Evolutionary conservation across 192 early-diverging fungal species (phyloP).

Genomic region (Chytriomyces sp.): DNA sequence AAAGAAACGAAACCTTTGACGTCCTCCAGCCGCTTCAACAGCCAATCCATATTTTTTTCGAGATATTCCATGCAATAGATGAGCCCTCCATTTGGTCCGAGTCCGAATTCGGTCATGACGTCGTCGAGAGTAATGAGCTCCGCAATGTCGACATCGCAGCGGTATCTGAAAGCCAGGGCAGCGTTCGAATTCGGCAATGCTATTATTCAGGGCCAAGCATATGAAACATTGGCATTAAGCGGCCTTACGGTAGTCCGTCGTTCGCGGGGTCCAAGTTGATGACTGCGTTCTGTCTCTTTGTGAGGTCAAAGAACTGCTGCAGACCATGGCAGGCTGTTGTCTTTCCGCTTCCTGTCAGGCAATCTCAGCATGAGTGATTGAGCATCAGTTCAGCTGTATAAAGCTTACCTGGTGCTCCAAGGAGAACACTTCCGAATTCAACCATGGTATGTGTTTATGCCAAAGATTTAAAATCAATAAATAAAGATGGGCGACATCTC

Average conservation of each 20-base stretch:
- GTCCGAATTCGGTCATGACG: constrained; percentile 53
- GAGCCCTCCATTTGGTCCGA: constrained; percentile 67
- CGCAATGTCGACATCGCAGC: constrained; percentile 54
- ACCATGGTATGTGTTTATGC: neutral
- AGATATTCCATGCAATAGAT: constrained; percentile 71
- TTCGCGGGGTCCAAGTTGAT: constrained; percentile 71
- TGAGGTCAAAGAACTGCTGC: constrained; percentile 52
- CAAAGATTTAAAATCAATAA: neutral
- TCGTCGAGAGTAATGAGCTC: constrained; percentile 63
- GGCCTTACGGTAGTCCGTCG: constrained; percentile 55
- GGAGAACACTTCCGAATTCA: constrained; percentile 21
- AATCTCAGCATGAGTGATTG: neutral
- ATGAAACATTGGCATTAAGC: neutral
- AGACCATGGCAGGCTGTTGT: constrained; percentile 62
- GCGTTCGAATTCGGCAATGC: neutral
- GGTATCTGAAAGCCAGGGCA: constrained; percentile 37
- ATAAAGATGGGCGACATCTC: constrained; percentile 14
- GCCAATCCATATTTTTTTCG: constrained; percentile 67
- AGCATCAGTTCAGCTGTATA: neutral
- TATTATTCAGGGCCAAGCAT: no score
- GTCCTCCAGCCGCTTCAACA: constrained; percentile 44
- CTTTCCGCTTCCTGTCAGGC: constrained; percentile 60
- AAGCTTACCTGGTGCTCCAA: constrained; percentile 30
- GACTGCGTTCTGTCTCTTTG: constrained; percentile 49
- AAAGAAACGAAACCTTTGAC: constrained; percentile 43